Conservation (phyloP, 345 rosid species). For the Eucalyptus globulus region DNA sequence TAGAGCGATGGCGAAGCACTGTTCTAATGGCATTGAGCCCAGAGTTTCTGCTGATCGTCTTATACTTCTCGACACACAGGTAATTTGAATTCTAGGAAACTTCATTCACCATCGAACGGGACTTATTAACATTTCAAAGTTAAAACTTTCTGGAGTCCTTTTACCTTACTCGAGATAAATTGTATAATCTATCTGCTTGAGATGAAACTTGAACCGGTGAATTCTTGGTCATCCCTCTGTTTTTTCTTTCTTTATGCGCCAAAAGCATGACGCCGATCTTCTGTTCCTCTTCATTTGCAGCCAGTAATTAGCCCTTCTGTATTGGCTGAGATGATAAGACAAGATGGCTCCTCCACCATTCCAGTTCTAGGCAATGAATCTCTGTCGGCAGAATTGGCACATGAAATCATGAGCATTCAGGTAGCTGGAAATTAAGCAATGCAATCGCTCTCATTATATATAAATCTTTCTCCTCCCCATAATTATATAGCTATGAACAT, state of each 20-base stretch:
- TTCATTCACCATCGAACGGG: background rate
- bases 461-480: background rate
- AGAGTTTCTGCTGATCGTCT: conserved; percentile 69
- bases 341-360: conserved; percentile 62
- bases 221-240: background rate
- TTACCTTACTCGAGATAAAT: background rate
- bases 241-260: background rate
- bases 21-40: conserved; percentile 67
- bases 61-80: conserved; percentile 82
- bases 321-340: conserved; percentile 68
- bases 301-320: conserved; percentile 73
- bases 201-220: background rate
- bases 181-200: background rate
- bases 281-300: conserved; percentile 21
- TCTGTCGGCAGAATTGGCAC: conserved; percentile 73
- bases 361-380: conserved; percentile 57
- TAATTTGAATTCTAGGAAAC: background rate
- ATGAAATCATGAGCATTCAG: conserved; percentile 75
- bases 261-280: background rate
- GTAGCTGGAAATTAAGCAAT: conserved; percentile 10
- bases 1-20: conserved; percentile 57
- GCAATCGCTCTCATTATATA: background rate
- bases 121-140: background rate
- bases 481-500: background rate
- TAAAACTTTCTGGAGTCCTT: background rate